Conservation (phyloP, 192 early-diverging fungal species). For the Backusella liffmaniae region DNA sequence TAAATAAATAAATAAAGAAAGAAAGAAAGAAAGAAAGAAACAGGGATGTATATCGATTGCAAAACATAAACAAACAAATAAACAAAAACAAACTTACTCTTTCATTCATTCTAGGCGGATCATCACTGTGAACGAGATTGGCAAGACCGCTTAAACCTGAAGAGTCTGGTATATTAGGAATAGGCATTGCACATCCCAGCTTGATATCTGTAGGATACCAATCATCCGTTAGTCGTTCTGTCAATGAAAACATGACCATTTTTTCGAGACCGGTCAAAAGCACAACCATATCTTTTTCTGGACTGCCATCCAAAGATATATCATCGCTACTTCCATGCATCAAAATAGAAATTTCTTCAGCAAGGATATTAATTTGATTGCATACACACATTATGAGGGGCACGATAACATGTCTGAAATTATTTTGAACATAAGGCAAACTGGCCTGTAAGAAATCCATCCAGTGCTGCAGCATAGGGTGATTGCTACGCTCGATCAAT, state of each 20-base stretch:
- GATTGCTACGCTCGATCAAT: conserved; percentile 55
- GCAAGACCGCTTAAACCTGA: conserved; percentile 12
- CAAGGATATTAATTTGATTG: conserved; percentile 50
- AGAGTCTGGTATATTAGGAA: conserved; percentile 3
- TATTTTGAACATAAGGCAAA: conserved; percentile 58
- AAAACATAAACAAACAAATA: neutral
- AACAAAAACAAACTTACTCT: neutral
- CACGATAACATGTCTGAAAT: conserved; percentile 59
- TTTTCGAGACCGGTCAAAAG: conserved; percentile 58
- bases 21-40: too few relatives aligned
- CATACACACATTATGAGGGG: conserved; percentile 64
- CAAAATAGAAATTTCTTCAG: conserved; percentile 20
- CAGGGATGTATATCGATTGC: neutral
- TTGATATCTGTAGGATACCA: conserved; percentile 13
- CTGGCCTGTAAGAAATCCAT: conserved; percentile 69
- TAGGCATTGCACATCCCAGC: neutral
- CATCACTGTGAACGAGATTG: conserved; percentile 13
- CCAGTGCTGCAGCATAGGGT: conserved; percentile 73
- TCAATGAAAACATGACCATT: conserved; percentile 53
- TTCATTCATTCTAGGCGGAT: neutral
- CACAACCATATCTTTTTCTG: conserved; percentile 51
- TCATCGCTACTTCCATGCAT: conserved; percentile 13
- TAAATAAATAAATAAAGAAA: neutral
- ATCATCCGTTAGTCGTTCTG: conserved; percentile 39
- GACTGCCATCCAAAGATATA: neutral